Conservation (phyloP, 1,284 basidiomycete species). For the Apiotrichum gracile region DNA sequence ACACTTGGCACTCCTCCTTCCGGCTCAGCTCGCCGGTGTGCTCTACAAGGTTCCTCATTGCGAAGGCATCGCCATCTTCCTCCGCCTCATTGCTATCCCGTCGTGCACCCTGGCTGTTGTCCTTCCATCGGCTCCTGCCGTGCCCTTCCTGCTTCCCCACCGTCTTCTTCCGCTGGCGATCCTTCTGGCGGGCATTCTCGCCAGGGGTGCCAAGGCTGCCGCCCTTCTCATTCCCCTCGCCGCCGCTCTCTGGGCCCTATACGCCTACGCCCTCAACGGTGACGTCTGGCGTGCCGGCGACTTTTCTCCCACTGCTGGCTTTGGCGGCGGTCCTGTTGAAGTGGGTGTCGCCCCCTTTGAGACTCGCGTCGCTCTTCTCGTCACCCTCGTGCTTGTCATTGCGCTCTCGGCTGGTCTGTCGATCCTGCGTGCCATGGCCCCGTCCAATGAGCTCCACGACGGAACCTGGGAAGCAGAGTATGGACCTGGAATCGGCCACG, state of each 20-base stretch:
- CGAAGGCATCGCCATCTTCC: conserved; percentile 3
- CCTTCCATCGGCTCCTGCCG: conserved; percentile 9
- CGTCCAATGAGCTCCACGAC: conserved; percentile 16
- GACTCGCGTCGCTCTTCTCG: conserved; percentile 15
- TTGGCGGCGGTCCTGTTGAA: conserved; percentile 6
- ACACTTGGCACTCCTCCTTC: conserved; percentile 16
- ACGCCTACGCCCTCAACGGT: conserved; percentile 17
- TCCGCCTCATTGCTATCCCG: conserved; percentile 12
- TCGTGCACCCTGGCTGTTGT: conserved; percentile 13
- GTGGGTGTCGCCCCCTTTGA: conserved; percentile 19
- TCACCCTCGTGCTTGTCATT: conserved; percentile 16
- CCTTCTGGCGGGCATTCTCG: conserved; percentile 16
- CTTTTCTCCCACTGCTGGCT: not conserved
- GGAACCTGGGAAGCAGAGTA: conserved; percentile 22
- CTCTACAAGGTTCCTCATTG: conserved; percentile 3
- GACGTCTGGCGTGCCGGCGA: conserved; percentile 11
- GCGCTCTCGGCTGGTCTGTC: conserved; percentile 12
- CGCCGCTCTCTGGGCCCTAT: conserved; percentile 10
- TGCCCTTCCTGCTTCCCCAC: conserved; percentile 12
- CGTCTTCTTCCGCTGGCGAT: conserved; percentile 15
- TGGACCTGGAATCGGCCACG: conserved; percentile 12
- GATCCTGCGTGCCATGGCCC: conserved; percentile 18
- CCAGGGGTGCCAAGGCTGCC: conserved; percentile 16
- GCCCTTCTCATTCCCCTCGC: conserved; percentile 16
- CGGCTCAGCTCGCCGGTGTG: conserved; percentile 11